Base-by-base conservation (phyloP, 2,329 filamentous ascomycete genomes). In the Pseudopyrenochaeta lycopersici region DNA sequence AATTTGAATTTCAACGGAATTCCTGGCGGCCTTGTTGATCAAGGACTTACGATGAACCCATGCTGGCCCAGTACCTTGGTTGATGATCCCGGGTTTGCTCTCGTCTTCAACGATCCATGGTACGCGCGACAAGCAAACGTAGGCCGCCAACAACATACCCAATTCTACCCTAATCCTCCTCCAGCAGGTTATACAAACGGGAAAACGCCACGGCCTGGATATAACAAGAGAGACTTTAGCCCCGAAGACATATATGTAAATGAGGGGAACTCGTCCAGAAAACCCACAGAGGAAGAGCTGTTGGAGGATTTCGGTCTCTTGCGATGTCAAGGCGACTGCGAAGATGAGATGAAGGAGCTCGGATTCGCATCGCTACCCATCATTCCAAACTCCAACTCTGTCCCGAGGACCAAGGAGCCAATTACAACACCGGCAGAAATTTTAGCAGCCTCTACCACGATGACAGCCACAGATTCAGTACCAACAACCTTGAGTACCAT, bases 301-400 rank as follows among this genome's bases (percentile, higher is more conserved):
- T 20, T 30, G 11, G 29, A 20, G 15, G 46, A 48, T 9, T 48
- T 48, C 5, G 46, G 46, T 2, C 46, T 48, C 10, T 9, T 48
- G 7, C 21, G 23, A 30, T 48, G 46, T 15, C 20, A 48, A 27
- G 46, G 23, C n/a, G 18, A 48, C 27, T 40, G 46, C 27, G 11
- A 40, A 15, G 17, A 14, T 20, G 46, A 48, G 17, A 48, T 40
- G 46, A 30, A 48, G 36, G 14, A 40, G 9, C 36, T 48, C 15
- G 46, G 46, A 14, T 48, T 31, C n/a, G 46, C 46, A 10, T 40
- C 35, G 15, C 27, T 48, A n/a, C 46, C 46, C 15, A n/a, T 40
- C n/a, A 17, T 40, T 40, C 36, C 6, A 6, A 40, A 40, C n/a
- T 7, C 36, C 23, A 27, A 27, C 23, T 27, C 23, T 27, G 4